Evolutionary conservation across 768 basidiomycete genomes (phyloP), one percentile per base, ranked within the genome.

Genomic region (Multifurca ochricompacta): DNA sequence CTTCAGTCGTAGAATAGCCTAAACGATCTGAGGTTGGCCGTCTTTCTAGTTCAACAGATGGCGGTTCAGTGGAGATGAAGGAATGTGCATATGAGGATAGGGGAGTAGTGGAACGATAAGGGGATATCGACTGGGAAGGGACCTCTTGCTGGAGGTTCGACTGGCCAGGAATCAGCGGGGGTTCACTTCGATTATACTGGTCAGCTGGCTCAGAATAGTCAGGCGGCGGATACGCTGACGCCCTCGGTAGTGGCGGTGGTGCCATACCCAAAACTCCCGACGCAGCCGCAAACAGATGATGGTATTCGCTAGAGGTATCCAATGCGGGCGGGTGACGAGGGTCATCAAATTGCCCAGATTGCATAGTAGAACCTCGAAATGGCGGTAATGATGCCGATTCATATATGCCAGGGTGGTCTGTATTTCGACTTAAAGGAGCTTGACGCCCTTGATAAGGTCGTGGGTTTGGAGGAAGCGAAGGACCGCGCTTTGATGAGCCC

Each of bases 241-340:
- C 55, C 14, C 59, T 57, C 27, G 59, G 71, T 13, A 77, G 78
- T 41, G 83, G 85, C 13, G 84, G 84, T 18, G 80, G 85, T 0
- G 77, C 81, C 79, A 87, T 82, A 14, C 88, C 88, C 14, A 91
- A 75, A 8, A 90, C 84, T 66, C 85, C 80, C 8, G 88, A 87
- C 8, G 89, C 89, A 13, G 87, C 88, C 9, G 78, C 77, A 66
- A 87, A 85, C 11, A 88, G 68, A 34, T 76, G 71, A 64, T 82
- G 79, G 60, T 79, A 81, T 49, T 77, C 75, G 30, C 67, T 68
- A 19, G 53, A 18, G 4, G 10, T 28, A 28, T 47, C 31, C 6
- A n/a, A 31, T 1, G 41, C 18, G 4, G 27, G n/a, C 3, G 25
- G 23, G 16, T 21, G 37, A 28, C 31, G 18, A 3, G 37, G 7